A percentile compares a stretch with the other conserved stretches of the same genome.
phyloP scores from a whole-genome alignment of 257 asterid species.

The Coffea canephora region DNA sequence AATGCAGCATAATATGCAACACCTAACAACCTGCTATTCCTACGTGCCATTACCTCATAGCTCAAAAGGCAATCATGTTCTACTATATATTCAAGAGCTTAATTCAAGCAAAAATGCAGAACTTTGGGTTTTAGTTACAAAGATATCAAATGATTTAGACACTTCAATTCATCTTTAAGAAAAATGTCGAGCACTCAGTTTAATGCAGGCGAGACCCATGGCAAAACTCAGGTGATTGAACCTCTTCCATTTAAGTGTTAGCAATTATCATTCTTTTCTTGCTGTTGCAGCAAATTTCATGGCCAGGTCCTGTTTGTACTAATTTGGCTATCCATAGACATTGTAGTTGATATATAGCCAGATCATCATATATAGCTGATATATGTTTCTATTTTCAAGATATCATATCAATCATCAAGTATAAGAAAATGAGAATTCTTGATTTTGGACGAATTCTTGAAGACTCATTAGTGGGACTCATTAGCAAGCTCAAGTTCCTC shows the following conservation, averaged over 20 bases:
- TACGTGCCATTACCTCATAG: neutral
- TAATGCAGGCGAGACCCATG: slow-evolving; percentile 48
- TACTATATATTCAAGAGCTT: neutral
- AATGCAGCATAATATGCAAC: slow-evolving; percentile 33
- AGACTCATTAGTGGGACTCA: too few species aligned
- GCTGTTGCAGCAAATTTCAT: neutral
- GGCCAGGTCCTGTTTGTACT: neutral
- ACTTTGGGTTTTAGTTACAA: neutral
- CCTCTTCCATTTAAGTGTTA: neutral
- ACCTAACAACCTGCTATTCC: slow-evolving; percentile 14
- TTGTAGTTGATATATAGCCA: neutral
- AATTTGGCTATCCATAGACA: too few species aligned
- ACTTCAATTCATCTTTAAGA: neutral
- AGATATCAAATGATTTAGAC: neutral
- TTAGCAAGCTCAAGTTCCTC: slow-evolving; percentile 62
- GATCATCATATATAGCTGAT: too few species aligned
- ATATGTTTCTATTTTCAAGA: too few species aligned
- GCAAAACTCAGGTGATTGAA: slow-evolving; percentile 6
- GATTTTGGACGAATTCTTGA: too few species aligned
- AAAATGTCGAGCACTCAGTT: slow-evolving; percentile 51
- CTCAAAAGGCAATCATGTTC: neutral
- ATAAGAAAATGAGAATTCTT: too few species aligned
- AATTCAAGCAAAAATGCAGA: neutral
- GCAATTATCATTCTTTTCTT: neutral
- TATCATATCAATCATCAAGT: too few species aligned